phyloP scores from a whole-genome alignment of 257 asterid genomes.

The Solanum pinnatisectum region DNA sequence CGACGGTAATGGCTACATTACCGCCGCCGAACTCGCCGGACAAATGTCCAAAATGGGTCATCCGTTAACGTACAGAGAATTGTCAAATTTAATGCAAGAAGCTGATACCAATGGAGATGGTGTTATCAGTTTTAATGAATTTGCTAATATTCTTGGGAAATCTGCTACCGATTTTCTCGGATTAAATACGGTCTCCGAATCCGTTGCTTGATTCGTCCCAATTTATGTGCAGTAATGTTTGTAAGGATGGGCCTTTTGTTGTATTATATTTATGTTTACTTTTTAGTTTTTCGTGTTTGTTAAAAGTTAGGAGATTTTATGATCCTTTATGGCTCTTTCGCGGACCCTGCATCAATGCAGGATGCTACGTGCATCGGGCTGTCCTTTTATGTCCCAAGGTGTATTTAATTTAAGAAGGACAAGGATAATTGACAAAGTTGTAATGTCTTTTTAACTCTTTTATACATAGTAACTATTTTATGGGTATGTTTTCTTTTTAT shows the following conservation, averaged over 20 bases:
- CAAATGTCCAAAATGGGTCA: slow-evolving; percentile 54
- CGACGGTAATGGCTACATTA: slow-evolving; percentile 43
- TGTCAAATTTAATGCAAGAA: slow-evolving; percentile 34
- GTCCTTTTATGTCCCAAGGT: not conserved
- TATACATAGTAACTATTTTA: not conserved
- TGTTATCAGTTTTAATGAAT: slow-evolving; percentile 47
- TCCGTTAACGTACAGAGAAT: slow-evolving; percentile 32
- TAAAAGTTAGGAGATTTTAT: not conserved
- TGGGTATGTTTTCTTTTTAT: not conserved
- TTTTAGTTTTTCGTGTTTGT: not conserved
- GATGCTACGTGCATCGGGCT: not conserved
- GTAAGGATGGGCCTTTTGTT: not conserved
- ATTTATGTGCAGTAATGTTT: not conserved
- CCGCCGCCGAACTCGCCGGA: slow-evolving; percentile 44
- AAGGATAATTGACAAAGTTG: not conserved
- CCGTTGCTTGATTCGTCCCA: not conserved
- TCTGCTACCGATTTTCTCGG: slow-evolving; percentile 46
- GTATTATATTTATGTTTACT: not conserved
- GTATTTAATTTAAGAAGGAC: not conserved
- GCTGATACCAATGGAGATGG: slow-evolving; percentile 62
- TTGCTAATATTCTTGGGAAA: slow-evolving; percentile 35
- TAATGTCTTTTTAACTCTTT: not conserved
- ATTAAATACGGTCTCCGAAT: slow-evolving; percentile 13
- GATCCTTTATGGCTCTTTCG: not conserved
- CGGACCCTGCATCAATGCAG: not conserved